These are phyloP conservation scores for Aspergillus japonicus DNA, from an alignment of 2,329 filamentous ascomycete genomes.

Conservation along the genomic window DNA sequence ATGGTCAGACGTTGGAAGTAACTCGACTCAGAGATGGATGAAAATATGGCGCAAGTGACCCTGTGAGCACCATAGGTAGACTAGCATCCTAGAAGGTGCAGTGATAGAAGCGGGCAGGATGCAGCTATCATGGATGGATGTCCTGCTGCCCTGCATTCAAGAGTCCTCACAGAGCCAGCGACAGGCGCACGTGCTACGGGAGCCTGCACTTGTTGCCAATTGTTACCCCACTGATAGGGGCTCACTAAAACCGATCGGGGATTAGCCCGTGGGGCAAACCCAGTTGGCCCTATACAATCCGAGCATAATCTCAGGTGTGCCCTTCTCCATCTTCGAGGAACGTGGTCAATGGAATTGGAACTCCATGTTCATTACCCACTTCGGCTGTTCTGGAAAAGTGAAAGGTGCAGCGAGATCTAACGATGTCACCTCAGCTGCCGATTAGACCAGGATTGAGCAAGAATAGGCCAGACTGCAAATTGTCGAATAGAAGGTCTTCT, in stretches of 20 bases:
- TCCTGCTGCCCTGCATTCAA: neutral
- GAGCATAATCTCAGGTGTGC: neutral
- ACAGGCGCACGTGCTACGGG: constrained; percentile 2
- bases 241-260: neutral
- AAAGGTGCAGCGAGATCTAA: neutral
- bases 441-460: neutral
- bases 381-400: neutral
- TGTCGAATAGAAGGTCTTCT: constrained; percentile 13
- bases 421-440: neutral
- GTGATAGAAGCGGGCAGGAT: neutral
- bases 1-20: neutral
- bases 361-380: neutral
- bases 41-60: neutral
- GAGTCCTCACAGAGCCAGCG: constrained; percentile 2
- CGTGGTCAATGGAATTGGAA: neutral
- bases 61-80: neutral
- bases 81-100: too few species aligned
- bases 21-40: neutral
- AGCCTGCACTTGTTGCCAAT: neutral
- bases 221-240: neutral
- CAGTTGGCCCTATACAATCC: neutral
- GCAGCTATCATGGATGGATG: neutral
- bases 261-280: neutral
- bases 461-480: neutral
- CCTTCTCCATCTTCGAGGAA: neutral